Evolutionary conservation across 768 basidiomycete species (phyloP).

Genomic region (Russula sp.): DNA sequence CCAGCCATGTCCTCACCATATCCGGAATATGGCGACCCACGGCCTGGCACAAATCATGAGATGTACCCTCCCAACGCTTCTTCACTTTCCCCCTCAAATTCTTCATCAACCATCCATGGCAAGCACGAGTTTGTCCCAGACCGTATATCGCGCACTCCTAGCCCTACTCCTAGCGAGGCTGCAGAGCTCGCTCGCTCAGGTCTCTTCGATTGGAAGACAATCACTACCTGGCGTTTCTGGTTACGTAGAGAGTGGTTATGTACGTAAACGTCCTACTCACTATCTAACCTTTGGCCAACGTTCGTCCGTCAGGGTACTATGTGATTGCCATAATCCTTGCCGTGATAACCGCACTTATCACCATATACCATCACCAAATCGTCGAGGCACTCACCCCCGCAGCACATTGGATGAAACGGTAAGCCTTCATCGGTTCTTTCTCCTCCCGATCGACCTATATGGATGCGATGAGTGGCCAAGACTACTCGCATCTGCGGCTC

Average conservation of each 20-base stretch:
- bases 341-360: slow-evolving; percentile 36
- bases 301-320: slow-evolving; percentile 31
- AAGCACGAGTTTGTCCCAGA: slow-evolving; percentile 16
- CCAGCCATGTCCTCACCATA: slow-evolving; percentile 22
- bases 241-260: slow-evolving; percentile 33
- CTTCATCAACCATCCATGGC: slow-evolving; percentile 5
- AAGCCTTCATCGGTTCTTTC: slow-evolving; percentile 26
- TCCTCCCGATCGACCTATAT: neutral
- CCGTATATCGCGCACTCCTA: slow-evolving; percentile 29
- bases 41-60: slow-evolving; percentile 1
- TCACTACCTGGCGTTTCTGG: slow-evolving; percentile 31
- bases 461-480: neutral
- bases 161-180: slow-evolving; percentile 34
- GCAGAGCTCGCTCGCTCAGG: slow-evolving; percentile 28
- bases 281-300: neutral
- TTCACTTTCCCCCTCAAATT: neutral
- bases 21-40: slow-evolving; percentile 21
- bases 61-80: slow-evolving; percentile 19
- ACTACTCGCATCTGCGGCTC: slow-evolving; percentile 3
- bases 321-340: slow-evolving; percentile 29
- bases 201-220: slow-evolving; percentile 31
- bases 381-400: slow-evolving; percentile 62
- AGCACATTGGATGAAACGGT: slow-evolving; percentile 61
- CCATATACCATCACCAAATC: slow-evolving; percentile 49
- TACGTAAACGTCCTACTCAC: slow-evolving; percentile 22